These are phyloP conservation scores for Daldinia concentrica DNA, from an alignment of 495 filamentous ascomycete species.

Conservation along the genomic window DNA sequence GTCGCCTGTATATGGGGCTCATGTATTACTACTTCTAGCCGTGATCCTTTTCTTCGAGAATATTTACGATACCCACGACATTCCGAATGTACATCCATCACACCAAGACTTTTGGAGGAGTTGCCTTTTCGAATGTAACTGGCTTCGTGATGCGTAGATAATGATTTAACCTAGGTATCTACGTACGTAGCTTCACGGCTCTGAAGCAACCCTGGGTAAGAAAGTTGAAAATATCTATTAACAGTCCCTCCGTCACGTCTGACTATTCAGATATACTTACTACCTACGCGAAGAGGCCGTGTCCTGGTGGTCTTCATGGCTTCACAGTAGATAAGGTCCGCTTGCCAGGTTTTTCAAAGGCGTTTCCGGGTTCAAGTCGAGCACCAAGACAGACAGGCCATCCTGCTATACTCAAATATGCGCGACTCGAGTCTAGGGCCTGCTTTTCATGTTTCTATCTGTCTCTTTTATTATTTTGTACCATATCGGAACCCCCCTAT, in stretches of 20 bases:
- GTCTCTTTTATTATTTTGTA: too few species aligned
- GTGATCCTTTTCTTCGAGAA: constrained; percentile 11
- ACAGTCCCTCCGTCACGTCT: neutral
- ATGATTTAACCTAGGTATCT: too few species aligned
- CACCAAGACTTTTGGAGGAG: neutral
- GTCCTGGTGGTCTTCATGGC: too few species aligned
- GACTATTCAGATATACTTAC: neutral
- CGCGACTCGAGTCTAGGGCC: too few species aligned
- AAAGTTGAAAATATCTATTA: neutral
- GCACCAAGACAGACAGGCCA: neutral
- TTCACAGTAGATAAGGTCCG: neutral
- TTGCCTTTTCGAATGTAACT: neutral
- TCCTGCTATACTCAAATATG: neutral
- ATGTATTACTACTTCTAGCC: constrained; percentile 14
- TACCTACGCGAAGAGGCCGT: too few species aligned
- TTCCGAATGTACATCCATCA: neutral
- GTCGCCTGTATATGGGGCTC: neutral
- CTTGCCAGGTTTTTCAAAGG: neutral
- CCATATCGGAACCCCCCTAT: too few species aligned
- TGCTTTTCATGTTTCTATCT: too few species aligned
- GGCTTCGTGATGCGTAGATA: neutral
- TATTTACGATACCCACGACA: constrained; percentile 36
- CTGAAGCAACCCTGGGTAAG: too few species aligned
- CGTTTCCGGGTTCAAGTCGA: neutral
- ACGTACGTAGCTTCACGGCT: neutral